Conservation (phyloP, 2,329 filamentous ascomycete species). For the Gnomoniopsis sp. region DNA sequence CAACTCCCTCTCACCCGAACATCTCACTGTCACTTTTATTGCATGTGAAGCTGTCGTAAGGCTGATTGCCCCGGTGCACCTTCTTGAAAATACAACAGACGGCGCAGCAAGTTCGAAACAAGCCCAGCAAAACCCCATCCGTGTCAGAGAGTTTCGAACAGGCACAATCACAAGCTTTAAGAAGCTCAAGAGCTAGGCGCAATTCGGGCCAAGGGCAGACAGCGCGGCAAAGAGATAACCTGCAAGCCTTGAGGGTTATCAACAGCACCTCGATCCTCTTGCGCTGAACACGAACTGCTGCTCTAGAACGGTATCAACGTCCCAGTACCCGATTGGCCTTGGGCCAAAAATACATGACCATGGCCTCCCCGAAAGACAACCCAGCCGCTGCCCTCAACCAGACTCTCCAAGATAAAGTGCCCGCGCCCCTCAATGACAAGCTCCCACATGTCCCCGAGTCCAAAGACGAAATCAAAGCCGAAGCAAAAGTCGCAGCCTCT, state of each 20-base stretch:
- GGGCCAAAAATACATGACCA: background rate
- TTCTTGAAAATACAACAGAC: background rate
- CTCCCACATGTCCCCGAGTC: slow-evolving; percentile 43
- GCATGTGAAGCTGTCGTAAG: background rate
- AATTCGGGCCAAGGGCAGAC: background rate
- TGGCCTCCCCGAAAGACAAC: slow-evolving; percentile 9
- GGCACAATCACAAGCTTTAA: background rate
- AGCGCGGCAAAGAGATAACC: background rate
- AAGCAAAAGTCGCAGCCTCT: slow-evolving; percentile 37
- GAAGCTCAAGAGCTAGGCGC: background rate
- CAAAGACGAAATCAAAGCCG: slow-evolving; percentile 41
- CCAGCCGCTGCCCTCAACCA: slow-evolving; percentile 26
- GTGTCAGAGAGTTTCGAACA: background rate
- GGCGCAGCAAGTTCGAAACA: background rate
- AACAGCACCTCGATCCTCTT: background rate
- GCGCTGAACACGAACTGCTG: too few relatives aligned
- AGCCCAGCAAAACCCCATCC: background rate
- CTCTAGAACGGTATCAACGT: too few relatives aligned
- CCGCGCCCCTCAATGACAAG: slow-evolving; percentile 33
- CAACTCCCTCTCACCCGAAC: background rate
- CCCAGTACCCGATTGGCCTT: background rate
- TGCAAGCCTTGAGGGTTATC: background rate
- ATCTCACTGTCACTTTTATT: too few relatives aligned
- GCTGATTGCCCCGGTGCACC: background rate
- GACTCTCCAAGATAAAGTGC: slow-evolving; percentile 30